Base-by-base conservation (phyloP, 2,329 filamentous ascomycete genomes). In the Microsporum audouinii region DNA sequence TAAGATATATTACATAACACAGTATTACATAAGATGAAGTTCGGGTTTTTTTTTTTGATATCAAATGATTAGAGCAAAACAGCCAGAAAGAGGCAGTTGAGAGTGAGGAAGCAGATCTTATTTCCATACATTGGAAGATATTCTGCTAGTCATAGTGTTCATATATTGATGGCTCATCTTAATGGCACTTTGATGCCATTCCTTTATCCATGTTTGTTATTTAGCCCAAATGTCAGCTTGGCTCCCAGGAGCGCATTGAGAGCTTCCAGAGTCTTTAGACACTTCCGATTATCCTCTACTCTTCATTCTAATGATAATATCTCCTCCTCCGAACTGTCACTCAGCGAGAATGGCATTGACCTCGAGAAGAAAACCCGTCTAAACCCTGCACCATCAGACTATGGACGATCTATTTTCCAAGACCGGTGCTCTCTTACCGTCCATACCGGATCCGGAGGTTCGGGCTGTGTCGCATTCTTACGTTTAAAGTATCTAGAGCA, bases 391-490 rank as follows among this genome's bases (percentile, higher is more conserved):
- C 90, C 91, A 0, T 87, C 90, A 69, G 90, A 96, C 73, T 97
- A 95, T 75, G 83, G 88, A 14, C 80, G 86, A 36, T 84, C 89
- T 2, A 87, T 86, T 51, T 99, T 99, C 70, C 86, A 89, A 61
- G 94, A 99, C 75, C 88, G 89, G 71, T 91, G 91, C 60, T 83
- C 84, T 5, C 75, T 97, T 33, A 88, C 84, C 0, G 75, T 97
- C 2, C 82, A 88, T 67, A 88, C 91, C 17, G 94, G 94, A 6
- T 76, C 80, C 1, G 94, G 94, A 31, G 94, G 94, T 6, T 86
- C 94, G 70, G 94, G 94, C 65, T 99, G 94, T 71, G 89, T 97
- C 58, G 94, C 94, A 0, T 99, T 97, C 71, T 77, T 95, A 49
- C 87, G 92, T 23, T 94, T 99, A 69, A 92, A 92, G 65, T 97